phyloP scores from a whole-genome alignment of 805 yeast species.

The Wickerhamomyces alni region DNA sequence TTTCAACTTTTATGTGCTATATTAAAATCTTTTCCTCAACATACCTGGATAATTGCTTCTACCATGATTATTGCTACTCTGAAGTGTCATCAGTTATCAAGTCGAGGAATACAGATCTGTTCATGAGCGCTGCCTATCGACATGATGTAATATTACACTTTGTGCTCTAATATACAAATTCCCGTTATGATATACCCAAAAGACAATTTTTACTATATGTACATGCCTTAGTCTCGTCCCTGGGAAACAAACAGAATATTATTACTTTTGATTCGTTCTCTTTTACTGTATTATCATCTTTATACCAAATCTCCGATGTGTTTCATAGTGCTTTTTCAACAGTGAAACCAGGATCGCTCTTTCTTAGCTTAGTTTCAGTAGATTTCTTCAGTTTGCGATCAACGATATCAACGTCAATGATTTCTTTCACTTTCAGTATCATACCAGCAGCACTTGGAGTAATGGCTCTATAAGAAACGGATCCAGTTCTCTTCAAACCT shows the following conservation, averaged over 20 bases:
- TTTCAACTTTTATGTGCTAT: too few relatives aligned
- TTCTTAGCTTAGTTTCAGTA: conserved; percentile 51
- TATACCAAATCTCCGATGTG: background rate
- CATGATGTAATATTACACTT: too few relatives aligned
- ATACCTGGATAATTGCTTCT: too few relatives aligned
- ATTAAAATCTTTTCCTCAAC: too few relatives aligned
- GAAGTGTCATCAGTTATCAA: background rate
- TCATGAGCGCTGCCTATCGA: too few relatives aligned
- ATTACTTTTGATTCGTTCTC: too few relatives aligned
- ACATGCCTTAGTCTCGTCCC: too few relatives aligned
- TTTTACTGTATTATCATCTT: background rate
- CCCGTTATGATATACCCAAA: background rate
- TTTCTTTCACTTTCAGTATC: conserved; percentile 76
- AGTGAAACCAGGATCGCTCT: conserved; percentile 54
- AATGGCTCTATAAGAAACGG: conserved; percentile 64
- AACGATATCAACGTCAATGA: conserved; percentile 74
- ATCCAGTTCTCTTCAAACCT: conserved; percentile 73
- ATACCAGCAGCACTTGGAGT: conserved; percentile 82
- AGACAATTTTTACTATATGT: background rate
- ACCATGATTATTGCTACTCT: too few relatives aligned
- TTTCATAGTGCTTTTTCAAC: conserved; percentile 29
- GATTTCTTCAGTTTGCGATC: conserved; percentile 43
- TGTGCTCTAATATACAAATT: background rate
- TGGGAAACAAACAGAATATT: too few relatives aligned
- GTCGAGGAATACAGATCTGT: too few relatives aligned